Conservation (phyloP, 306 rosid species). For the Casuarina cunninghamiana region DNA sequence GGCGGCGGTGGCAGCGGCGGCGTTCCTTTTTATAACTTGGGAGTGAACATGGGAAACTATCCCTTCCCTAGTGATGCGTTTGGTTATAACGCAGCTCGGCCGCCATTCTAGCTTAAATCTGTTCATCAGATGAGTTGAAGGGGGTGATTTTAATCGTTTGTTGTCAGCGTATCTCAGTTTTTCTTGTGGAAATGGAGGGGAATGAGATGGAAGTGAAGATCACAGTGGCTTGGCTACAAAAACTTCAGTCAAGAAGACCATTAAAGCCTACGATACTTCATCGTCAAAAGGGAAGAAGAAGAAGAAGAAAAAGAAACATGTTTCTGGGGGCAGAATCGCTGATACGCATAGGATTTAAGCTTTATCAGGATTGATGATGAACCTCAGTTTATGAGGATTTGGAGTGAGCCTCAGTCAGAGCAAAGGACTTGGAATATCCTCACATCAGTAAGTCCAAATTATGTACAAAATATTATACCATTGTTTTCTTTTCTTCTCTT, state of each 20-base stretch:
- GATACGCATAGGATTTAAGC: too few relatives aligned
- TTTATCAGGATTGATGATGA: neutral
- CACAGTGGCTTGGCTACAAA: neutral
- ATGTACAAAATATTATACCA: neutral
- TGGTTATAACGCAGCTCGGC: conserved; percentile 27
- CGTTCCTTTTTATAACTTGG: conserved; percentile 34
- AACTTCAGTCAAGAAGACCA: neutral
- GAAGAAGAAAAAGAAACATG: neutral
- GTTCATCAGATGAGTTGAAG: neutral
- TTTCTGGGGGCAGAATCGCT: neutral
- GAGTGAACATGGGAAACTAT: conserved; percentile 27
- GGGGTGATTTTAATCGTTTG: neutral
- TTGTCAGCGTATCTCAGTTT: neutral
- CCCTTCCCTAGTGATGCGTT: conserved; percentile 20
- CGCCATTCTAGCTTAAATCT: conserved; percentile 23
- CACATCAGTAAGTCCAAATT: neutral
- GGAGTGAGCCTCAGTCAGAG: neutral
- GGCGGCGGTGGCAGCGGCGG: conserved; percentile 10
- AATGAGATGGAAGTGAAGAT: neutral
- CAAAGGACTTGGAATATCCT: neutral
- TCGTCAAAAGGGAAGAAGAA: neutral
- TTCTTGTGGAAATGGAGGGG: neutral
- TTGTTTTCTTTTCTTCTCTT: neutral
- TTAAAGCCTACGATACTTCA: neutral
- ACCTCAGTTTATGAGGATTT: neutral